Evolutionary conservation across 1,284 basidiomycete genomes (phyloP), one percentile per base, ranked within the genome.

Genomic region (Phenoliferia sp.): DNA sequence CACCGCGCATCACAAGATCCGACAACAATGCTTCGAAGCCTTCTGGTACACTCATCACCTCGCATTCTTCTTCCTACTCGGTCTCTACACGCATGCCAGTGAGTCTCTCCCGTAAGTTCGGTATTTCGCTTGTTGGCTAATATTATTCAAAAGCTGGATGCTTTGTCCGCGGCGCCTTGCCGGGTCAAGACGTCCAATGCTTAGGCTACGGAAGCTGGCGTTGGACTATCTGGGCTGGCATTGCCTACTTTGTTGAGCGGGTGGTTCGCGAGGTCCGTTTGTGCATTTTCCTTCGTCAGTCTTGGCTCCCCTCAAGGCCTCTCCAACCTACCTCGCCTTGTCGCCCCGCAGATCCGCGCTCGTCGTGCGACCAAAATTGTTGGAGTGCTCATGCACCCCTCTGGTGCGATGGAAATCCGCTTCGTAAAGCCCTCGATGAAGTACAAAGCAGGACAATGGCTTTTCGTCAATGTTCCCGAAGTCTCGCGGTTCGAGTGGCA

Each of bases 11-110:
- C 82, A 85, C 75, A 90, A 88, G 79, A 86, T 94, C 71, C 88
- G 91, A 73, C 79, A 85, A 69, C 90, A 92, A 80, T 90, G 87
- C 81, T 94, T 93, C 79, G 92, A 94, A 79, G 90, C 86, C 0
- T 94, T 94, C 82, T 94, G 91, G 92, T 93, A 92, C 79, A 92
- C 90, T 29, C 90, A 93, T 73, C 91, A 93, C 75, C 85, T 92
- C 57, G 59, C 59, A 33, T 52, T 71, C 31, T 35, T 66, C 1
- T 66, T 69, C 33, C 55, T 73, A 22, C 48, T 75, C 35, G 88
- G 85, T 33, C 84, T 94, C 61, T 93, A 90, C 80, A 84, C 90
- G 10, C 92, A 94, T 78, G 91, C 92, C 4, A 90, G 89, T 67
- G 29, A 33, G 67, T 34, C 28, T n/a, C 15, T 31, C 22, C 5